Evolutionary conservation across 306 rosid species (phyloP), one percentile per base, ranked within the genome.

Genomic region (Castanea crenata): DNA sequence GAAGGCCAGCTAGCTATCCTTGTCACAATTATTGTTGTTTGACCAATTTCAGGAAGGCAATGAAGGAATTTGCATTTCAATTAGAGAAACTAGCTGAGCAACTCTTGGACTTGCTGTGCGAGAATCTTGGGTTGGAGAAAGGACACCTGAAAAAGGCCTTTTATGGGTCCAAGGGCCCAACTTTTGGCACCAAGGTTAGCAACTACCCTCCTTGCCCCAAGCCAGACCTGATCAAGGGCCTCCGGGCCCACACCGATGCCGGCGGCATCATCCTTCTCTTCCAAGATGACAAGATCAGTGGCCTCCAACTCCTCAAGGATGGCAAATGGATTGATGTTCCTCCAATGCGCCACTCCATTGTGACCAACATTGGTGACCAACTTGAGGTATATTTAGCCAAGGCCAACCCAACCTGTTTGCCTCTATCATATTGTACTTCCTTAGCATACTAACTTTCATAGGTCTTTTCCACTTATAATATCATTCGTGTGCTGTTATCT

Each of bases 221-320:
- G 34, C 98, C 99, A 3, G 97, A 96, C 7, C 94, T 96, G 5
- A 89, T 96, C 76, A 88, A 96, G 78, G 99, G 99, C 4, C 97
- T 96, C 0, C 86, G 98, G 76, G 99, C 98, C 46, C 99, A 96
- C 86, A 96, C 98, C 0, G 99, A 96, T 54, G 99, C 99, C 27
- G 99, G 99, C 9, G 99, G 99, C 75, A n/a, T 96, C 82, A 96
- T 96, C 74, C 80, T 93, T 1, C 96, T 96, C 69, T 96, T 96
- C 81, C 99, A 96, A 84, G 99, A 96, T 78, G 93, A 91, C 84
- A 91, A 93, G 83, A 97, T 96, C 86, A 91, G 98, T 75, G 99
- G 99, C 8, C 86, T 96, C 27, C 99, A 96, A 87, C 98, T 96
- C 3, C 98, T 96, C 75, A 96, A 96, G 81, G 97, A 89, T 67